Percentiles rank a stretch among this genome's conserved stretches.
These are phyloP conservation scores for Sporothrix mexicana DNA, from an alignment of 2,329 filamentous ascomycete species.

Conservation along the genomic window DNA sequence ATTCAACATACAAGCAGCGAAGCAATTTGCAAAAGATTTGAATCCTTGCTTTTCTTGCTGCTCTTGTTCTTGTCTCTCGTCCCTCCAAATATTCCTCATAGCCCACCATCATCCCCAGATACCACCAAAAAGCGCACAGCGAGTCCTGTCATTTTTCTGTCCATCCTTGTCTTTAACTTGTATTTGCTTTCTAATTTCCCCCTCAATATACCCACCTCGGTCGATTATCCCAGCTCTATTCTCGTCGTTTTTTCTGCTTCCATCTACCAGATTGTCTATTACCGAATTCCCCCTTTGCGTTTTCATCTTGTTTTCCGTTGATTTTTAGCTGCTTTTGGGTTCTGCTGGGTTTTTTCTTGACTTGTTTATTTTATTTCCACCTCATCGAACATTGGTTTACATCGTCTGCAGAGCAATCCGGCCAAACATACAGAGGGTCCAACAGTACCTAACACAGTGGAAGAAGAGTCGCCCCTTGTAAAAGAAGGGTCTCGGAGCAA, in stretches of 20 bases:
- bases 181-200: constrained; percentile 11
- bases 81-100: neutral
- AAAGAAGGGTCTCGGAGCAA: constrained; percentile 5
- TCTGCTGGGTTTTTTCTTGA: neutral
- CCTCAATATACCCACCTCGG: constrained; percentile 25
- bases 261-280: constrained; percentile 23
- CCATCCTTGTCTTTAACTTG: neutral
- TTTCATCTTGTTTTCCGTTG: neutral
- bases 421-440: constrained; percentile 15
- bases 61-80: neutral
- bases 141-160: constrained; percentile 8
- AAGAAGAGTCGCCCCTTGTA: neutral
- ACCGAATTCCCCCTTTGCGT: constrained; percentile 1
- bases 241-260: constrained; percentile 7
- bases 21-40: neutral
- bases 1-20: neutral
- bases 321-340: neutral
- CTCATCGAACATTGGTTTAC: neutral
- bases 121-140: neutral
- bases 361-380: neutral
- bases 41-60: too few species aligned
- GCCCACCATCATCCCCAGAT: neutral
- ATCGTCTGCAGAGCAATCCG: constrained; percentile 10
- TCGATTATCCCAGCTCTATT: neutral
- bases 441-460: constrained; percentile 25